Percentiles rank a stretch among this genome's conserved stretches.
Conservation (phyloP, 2,329 filamentous ascomycete genomes). For the Rhynchosporium graminicola region DNA sequence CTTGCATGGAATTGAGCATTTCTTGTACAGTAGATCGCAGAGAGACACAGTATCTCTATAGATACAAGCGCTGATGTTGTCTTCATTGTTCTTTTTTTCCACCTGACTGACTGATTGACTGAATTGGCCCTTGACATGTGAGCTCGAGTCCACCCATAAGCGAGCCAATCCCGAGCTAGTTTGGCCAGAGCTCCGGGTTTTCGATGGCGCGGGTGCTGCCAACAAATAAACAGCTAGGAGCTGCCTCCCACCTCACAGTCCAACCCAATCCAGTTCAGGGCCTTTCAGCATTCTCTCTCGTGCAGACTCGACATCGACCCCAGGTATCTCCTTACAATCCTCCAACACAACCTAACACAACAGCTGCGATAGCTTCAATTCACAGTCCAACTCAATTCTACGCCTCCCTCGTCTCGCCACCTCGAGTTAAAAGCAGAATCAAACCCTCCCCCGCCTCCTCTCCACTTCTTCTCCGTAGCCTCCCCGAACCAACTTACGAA, state of each 20-base stretch:
- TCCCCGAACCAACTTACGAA: conserved; percentile 15
- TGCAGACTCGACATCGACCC: conserved; percentile 22
- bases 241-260: conserved; percentile 20
- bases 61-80: neutral
- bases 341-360: conserved; percentile 7
- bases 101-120: neutral
- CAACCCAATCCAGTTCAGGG: neutral
- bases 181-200: neutral
- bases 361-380: conserved; percentile 25
- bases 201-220: conserved; percentile 17
- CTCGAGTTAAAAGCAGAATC: conserved; percentile 1
- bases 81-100: neutral
- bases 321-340: neutral
- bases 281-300: conserved; percentile 31
- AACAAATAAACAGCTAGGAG: conserved; percentile 23
- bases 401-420: conserved; percentile 1
- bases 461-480: conserved; percentile 6
- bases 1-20: neutral
- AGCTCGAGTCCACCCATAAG: conserved; percentile 17
- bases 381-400: conserved; percentile 8
- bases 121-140: conserved; percentile 22
- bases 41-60: conserved; percentile 16
- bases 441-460: conserved; percentile 12
- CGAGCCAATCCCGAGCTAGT: conserved; percentile 23
- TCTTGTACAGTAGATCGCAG: conserved; percentile 5